phyloP scores from a whole-genome alignment of 2,329 filamentous ascomycete species.

The Claviceps sp. region DNA sequence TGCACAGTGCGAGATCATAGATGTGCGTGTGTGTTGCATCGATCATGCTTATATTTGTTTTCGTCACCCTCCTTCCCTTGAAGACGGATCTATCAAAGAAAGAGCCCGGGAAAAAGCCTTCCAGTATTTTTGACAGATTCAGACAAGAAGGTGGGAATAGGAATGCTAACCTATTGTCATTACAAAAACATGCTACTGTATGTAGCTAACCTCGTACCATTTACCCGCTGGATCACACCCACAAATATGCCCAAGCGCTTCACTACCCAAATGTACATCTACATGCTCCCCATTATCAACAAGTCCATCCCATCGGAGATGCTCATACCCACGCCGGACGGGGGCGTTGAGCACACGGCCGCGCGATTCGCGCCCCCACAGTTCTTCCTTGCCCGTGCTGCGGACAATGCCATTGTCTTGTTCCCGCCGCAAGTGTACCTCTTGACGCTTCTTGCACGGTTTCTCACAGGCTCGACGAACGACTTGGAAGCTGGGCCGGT shows the following conservation, averaged over 20 bases:
- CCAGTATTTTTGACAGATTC: too few species aligned
- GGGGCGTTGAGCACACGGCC: conserved; percentile 52
- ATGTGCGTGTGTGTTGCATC: too few species aligned
- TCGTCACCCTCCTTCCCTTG: background rate
- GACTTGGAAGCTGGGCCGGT: conserved; percentile 14
- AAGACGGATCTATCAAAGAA: background rate
- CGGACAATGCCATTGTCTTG: conserved; percentile 57
- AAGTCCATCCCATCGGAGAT: conserved; percentile 34
- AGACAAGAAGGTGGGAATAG: too few species aligned
- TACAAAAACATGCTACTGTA: conserved; percentile 11
- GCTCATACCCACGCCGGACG: conserved; percentile 58
- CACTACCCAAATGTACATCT: conserved; percentile 94
- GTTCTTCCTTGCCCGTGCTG: conserved; percentile 55
- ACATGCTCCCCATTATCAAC: conserved; percentile 53
- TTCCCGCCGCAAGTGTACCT: conserved; percentile 85
- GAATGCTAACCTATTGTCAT: background rate
- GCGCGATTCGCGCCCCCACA: conserved; percentile 61
- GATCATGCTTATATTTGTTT: background rate
- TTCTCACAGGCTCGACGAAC: conserved; percentile 27
- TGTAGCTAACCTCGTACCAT: conserved; percentile 54
- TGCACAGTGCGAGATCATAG: too few species aligned
- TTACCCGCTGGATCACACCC: conserved; percentile 88
- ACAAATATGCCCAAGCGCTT: conserved; percentile 60
- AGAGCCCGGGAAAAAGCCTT: background rate
- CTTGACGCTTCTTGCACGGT: conserved; percentile 42